Evolutionary conservation across 1,284 basidiomycete genomes (phyloP), one percentile per base, ranked within the genome.

Genomic region (Sporisorium iseilematis-ciliati): DNA sequence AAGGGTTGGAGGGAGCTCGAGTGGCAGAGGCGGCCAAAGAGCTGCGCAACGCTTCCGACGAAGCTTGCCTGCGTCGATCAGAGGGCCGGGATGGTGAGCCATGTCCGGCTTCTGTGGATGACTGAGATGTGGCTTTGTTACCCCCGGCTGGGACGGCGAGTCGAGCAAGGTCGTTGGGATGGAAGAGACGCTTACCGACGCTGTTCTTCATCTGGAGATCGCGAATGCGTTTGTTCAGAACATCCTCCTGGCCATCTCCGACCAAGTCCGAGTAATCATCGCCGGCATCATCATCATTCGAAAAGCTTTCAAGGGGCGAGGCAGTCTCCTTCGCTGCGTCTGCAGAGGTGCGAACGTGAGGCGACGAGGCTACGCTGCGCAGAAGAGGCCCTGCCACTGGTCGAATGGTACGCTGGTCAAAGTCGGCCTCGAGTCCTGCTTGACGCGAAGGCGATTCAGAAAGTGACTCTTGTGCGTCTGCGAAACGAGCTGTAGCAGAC

Each of bases 401-500:
- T 33, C 65, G 63, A 52, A 75, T 82, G 31, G 73, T 78, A 40
- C 91, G 90, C 33, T 91, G 75, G 50, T 82, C 79, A 45, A 80
- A 76, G 18, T 78, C 78, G 23, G 48, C 52, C 16, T 78, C 75
- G 25, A 33, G 12, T 3, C 50, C 57, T 23, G 56, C 49, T 43
- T 38, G 55, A 31, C 56, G 60, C 18, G 67, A 26, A 7, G 62
- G 63, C 29, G 71, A 62, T 10, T 25, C n/a, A 7, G 60, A 53
- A 6, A 43, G 26, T 4, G 55, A 52, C 3, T 23, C 52, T 20
- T 29, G 42, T 7, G 18, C 51, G 14, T 56, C 48, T 10, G 53
- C n/a, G 10, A 26, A 21, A 14, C 12, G 48, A 6, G 31, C 48
- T 38, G 4, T 8, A 8, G 12, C n/a, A 16, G 21, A 14, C 25